These are phyloP conservation scores for Umbelopsis isabellina DNA, from an alignment of 192 early-diverging fungal genomes.

Conservation along the genomic window DNA sequence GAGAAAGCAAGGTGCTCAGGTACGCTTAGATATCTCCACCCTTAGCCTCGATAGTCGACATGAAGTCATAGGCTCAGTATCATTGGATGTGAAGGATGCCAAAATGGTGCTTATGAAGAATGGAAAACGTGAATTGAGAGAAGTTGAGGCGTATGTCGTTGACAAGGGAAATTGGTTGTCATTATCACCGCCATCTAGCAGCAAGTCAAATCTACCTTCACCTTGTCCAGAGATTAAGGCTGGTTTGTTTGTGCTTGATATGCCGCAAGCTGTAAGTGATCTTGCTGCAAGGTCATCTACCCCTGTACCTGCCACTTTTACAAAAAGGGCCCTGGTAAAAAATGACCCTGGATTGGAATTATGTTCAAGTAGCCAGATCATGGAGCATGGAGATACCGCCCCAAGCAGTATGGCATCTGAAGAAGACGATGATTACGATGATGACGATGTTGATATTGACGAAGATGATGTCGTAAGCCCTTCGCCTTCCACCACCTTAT, in stretches of 20 bases:
- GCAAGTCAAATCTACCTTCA: background rate
- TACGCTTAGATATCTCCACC: conserved; percentile 22
- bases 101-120: conserved; percentile 31
- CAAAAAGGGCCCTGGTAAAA: conserved; percentile 15
- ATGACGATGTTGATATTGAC: background rate
- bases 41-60: conserved; percentile 20
- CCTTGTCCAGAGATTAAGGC: conserved; percentile 26
- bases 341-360: conserved; percentile 15
- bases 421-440: conserved; percentile 5
- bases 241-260: conserved; percentile 39
- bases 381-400: background rate
- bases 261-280: conserved; percentile 28
- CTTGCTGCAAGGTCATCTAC: conserved; percentile 28
- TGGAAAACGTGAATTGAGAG: conserved; percentile 26
- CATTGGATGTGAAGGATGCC: conserved; percentile 24
- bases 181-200: background rate
- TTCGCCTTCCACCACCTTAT: background rate
- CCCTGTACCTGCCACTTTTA: conserved; percentile 21
- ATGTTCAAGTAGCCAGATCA: conserved; percentile 21
- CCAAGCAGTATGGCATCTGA: background rate
- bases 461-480: background rate
- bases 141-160: conserved; percentile 33
- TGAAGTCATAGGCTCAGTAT: conserved; percentile 17
- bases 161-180: conserved; percentile 39
- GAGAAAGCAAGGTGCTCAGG: conserved; percentile 27